phyloP scores from a whole-genome alignment of 164 flowering plant genomes.

The Taxillus chinensis region DNA sequence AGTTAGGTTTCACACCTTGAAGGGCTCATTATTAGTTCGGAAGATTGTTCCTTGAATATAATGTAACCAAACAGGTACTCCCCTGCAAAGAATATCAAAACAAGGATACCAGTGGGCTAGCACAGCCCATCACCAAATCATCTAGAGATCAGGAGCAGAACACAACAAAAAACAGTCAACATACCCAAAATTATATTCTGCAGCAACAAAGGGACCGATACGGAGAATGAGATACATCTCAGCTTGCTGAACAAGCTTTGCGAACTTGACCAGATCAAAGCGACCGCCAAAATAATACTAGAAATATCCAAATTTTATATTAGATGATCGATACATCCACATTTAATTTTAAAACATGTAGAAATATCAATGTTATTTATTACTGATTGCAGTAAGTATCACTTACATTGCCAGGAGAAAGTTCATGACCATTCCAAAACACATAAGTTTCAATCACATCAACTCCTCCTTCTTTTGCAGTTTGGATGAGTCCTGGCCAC shows the following conservation, averaged over 20 bases:
- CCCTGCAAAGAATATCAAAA: conserved; percentile 30
- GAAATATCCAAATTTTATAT: conserved; percentile 1
- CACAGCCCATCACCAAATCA: background rate
- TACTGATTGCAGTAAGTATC: too few relatives aligned
- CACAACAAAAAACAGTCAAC: background rate
- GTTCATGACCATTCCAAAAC: conserved; percentile 97
- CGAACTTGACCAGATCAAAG: conserved; percentile 78
- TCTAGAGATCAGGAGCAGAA: background rate
- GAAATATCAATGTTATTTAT: background rate
- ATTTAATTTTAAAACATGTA: background rate
- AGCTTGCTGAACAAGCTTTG: conserved; percentile 71
- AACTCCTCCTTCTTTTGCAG: conserved; percentile 84
- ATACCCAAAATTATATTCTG: conserved; percentile 96
- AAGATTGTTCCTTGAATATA: conserved; percentile 82
- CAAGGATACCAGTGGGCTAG: background rate
- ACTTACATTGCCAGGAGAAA: conserved; percentile 67
- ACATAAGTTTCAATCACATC: conserved; percentile 87
- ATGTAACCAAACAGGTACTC: conserved; percentile 96
- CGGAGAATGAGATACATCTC: conserved; percentile 78
- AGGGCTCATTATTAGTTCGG: conserved; percentile 66
- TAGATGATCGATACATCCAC: too few relatives aligned
- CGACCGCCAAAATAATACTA: conserved; percentile 85
- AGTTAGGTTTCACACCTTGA: conserved; percentile 46
- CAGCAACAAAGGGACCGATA: conserved; percentile 93
- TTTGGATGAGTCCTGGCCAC: conserved; percentile 87